A percentile compares a stretch with the other conserved stretches of the same genome.
Evolutionary conservation across 306 rosid genomes (phyloP).

Genomic region (Cajanus cajan): DNA sequence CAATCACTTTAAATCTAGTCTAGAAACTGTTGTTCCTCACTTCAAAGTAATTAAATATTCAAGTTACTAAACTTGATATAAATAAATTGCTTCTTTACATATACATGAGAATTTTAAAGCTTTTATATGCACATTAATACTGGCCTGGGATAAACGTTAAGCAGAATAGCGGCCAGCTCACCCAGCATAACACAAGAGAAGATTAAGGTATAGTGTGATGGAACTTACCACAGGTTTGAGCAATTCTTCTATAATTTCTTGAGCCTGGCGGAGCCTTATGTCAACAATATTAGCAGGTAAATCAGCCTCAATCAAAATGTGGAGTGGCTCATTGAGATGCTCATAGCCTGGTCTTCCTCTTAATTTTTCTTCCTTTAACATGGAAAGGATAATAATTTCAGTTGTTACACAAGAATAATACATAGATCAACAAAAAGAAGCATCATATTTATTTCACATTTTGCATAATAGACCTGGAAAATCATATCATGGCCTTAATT

Average conservation of each 20-base stretch:
- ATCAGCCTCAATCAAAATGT: constrained; percentile 93
- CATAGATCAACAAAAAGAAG: neutral
- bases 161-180: constrained; percentile 25
- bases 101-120: neutral
- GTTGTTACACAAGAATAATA: neutral
- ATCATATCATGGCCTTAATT: constrained; percentile 16
- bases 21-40: neutral
- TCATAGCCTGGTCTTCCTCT: constrained; percentile 98
- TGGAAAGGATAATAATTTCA: constrained; percentile 9
- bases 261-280: constrained; percentile 90
- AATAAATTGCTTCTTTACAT: neutral
- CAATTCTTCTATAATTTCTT: constrained; percentile 92
- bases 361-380: constrained; percentile 82
- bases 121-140: neutral
- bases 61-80: neutral
- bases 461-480: constrained; percentile 8
- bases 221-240: constrained; percentile 92
- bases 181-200: neutral
- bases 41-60: constrained; percentile 3
- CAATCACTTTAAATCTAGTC: neutral
- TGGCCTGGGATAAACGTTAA: constrained; percentile 20
- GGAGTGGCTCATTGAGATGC: constrained; percentile 93
- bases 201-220: constrained; percentile 19
- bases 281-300: constrained; percentile 87
- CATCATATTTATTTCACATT: neutral